These are phyloP conservation scores for Acorus gramineus DNA, from an alignment of 106 monocot species.

Conservation along the genomic window DNA sequence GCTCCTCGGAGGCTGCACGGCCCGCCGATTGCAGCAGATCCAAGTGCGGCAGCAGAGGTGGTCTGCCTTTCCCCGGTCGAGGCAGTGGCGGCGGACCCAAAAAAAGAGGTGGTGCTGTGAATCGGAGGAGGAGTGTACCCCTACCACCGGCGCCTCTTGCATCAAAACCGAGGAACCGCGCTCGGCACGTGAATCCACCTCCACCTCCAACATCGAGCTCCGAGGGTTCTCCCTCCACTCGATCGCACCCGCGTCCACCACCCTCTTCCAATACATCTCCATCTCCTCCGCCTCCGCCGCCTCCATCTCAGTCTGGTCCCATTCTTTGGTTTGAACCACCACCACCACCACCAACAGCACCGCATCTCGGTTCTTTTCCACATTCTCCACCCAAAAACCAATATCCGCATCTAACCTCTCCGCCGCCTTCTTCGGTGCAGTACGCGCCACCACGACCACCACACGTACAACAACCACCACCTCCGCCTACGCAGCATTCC, in stretches of 20 bases:
- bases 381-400: not conserved
- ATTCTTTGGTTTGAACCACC: not conserved
- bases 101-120: not conserved
- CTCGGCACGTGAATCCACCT: too few species aligned
- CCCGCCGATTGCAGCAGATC: constrained; percentile 37
- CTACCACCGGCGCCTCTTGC: constrained; percentile 6
- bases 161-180: too few species aligned
- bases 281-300: constrained; percentile 6
- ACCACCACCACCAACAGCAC: not conserved
- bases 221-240: not conserved
- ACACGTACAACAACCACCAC: not conserved
- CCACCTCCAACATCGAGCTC: too few species aligned
- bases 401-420: not conserved
- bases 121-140: not conserved
- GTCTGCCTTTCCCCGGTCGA: not conserved
- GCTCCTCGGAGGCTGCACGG: constrained; percentile 15
- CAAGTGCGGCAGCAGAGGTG: constrained; percentile 12
- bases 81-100: not conserved
- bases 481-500: not conserved
- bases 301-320: not conserved
- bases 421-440: constrained; percentile 4
- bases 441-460: not conserved
- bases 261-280: constrained; percentile 12
- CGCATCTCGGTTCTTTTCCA: not conserved
- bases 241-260: constrained; percentile 4